Conservation (phyloP, 352 stramenopile genomes). For the Aphanomyces euteiches region DNA sequence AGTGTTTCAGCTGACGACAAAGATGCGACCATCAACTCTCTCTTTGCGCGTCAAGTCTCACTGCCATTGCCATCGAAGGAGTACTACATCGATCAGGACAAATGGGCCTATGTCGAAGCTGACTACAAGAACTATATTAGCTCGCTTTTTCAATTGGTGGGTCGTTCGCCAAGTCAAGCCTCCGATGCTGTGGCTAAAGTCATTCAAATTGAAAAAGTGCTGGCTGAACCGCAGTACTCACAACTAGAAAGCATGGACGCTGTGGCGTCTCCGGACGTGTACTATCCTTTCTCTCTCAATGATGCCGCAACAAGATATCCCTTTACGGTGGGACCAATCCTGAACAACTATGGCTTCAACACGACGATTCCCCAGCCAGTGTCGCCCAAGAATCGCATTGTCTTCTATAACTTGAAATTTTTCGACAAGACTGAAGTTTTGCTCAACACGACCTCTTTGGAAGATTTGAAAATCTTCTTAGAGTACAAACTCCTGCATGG, state of each 20-base stretch:
- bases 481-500: slow-evolving; percentile 41
- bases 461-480: slow-evolving; percentile 53
- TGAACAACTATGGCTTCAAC: slow-evolving; percentile 37
- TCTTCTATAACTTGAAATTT: slow-evolving; percentile 49
- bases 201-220: slow-evolving; percentile 64
- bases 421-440: slow-evolving; percentile 44
- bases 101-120: slow-evolving; percentile 46
- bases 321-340: slow-evolving; percentile 47
- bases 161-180: neutral
- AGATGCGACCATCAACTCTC: slow-evolving; percentile 42
- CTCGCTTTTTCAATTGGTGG: slow-evolving; percentile 6
- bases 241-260: slow-evolving; percentile 73
- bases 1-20: slow-evolving; percentile 42
- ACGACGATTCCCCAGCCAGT: too few species aligned
- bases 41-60: slow-evolving; percentile 47
- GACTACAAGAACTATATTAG: slow-evolving; percentile 46
- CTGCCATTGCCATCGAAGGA: slow-evolving; percentile 40
- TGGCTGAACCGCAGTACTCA: slow-evolving; percentile 81
- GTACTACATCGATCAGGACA: slow-evolving; percentile 40
- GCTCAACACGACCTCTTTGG: slow-evolving; percentile 35
- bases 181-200: slow-evolving; percentile 37
- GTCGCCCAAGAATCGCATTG: slow-evolving; percentile 32
- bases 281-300: slow-evolving; percentile 67
- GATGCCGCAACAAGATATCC: slow-evolving; percentile 38
- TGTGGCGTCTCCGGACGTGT: slow-evolving; percentile 80